A percentile compares a stretch with the other conserved stretches of the same genome.
These are phyloP conservation scores for Globisporangium solare DNA, from an alignment of 352 stramenopile genomes.

Conservation along the genomic window DNA sequence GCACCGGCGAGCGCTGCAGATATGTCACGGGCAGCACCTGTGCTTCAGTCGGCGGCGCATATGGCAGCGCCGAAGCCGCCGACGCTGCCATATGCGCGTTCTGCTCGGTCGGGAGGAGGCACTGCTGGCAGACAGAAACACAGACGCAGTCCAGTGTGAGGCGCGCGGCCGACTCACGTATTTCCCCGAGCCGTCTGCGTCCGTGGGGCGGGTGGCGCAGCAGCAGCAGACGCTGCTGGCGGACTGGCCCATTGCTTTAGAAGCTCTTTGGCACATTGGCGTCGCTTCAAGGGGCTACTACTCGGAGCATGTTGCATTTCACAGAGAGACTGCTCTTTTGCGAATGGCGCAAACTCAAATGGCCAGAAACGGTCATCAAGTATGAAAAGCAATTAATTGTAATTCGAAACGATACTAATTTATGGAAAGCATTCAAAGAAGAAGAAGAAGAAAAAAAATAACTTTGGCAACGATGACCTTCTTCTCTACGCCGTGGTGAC, in stretches of 20 bases:
- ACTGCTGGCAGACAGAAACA: not conserved
- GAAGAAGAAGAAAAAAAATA: too few relatives aligned
- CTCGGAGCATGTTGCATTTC: not conserved
- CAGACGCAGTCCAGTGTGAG: not conserved
- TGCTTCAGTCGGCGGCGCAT: slow-evolving; percentile 16
- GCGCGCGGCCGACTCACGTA: slow-evolving; percentile 1
- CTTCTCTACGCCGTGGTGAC: not conserved
- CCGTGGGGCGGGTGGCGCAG: not conserved
- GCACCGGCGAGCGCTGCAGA: slow-evolving; percentile 11
- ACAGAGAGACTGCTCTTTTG: not conserved
- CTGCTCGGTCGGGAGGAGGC: not conserved
- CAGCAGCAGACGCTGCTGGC: slow-evolving; percentile 3
- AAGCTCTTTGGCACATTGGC: not conserved
- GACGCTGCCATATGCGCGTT: not conserved
- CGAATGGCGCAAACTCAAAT: not conserved
- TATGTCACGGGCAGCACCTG: slow-evolving; percentile 9
- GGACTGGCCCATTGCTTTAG: not conserved
- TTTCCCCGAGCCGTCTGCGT: not conserved
- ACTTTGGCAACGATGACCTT: not conserved
- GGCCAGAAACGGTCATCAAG: too few relatives aligned
- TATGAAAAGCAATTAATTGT: too few relatives aligned
- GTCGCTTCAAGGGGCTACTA: not conserved
- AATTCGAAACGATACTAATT: too few relatives aligned
- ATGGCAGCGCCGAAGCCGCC: not conserved
- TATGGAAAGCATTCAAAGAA: too few relatives aligned